Evolutionary conservation across 768 basidiomycete genomes (phyloP).

Genomic region (Tylopilus subfusipes): DNA sequence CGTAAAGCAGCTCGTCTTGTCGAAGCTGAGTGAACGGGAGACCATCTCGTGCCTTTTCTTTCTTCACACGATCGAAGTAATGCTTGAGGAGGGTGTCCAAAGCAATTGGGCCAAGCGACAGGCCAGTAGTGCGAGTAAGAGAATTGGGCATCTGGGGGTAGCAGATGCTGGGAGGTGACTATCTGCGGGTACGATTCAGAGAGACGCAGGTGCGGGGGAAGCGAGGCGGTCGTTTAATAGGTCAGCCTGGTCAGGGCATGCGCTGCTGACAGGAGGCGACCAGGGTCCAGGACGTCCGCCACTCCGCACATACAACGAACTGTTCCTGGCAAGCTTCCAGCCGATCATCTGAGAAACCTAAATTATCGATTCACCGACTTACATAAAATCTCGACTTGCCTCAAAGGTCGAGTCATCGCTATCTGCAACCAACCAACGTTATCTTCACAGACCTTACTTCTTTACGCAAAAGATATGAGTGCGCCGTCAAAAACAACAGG

Average conservation of each 20-base stretch:
- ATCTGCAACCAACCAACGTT: too few species aligned
- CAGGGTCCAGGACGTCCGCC: too few species aligned
- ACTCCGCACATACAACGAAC: too few species aligned
- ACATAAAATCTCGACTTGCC: too few species aligned
- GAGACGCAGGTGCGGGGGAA: not conserved
- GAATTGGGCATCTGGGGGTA: conserved; percentile 41
- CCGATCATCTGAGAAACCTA: too few species aligned
- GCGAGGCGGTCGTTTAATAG: not conserved
- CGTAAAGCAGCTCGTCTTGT: conserved; percentile 76
- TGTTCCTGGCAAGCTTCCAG: too few species aligned
- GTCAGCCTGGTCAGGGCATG: not conserved
- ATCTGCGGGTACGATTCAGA: not conserved
- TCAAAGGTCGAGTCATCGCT: too few species aligned
- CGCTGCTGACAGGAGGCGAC: too few species aligned
- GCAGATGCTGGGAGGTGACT: not conserved
- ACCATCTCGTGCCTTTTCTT: conserved; percentile 35
- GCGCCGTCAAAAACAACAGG: not conserved
- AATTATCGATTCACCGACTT: too few species aligned
- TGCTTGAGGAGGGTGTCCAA: conserved; percentile 81
- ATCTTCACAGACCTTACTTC: too few species aligned
- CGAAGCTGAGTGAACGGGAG: conserved; percentile 48
- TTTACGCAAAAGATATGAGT: not conserved
- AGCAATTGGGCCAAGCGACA: conserved; percentile 68
- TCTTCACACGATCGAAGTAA: conserved; percentile 67
- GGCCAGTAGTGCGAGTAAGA: conserved; percentile 57